Evolutionary conservation across 441 rosid species (phyloP).

Genomic region (Viola pubescens): DNA sequence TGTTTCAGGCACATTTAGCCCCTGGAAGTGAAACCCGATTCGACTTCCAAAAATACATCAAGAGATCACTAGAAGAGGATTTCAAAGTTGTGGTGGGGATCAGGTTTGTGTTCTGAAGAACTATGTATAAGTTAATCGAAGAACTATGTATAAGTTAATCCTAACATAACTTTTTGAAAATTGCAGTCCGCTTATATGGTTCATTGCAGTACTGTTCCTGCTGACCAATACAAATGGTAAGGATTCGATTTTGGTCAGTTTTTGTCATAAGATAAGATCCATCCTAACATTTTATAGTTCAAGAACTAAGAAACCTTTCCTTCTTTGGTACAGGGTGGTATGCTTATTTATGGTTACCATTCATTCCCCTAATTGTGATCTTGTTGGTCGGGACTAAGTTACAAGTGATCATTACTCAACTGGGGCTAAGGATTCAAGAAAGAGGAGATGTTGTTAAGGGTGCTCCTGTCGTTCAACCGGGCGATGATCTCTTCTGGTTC

Average conservation of each 20-base stretch:
- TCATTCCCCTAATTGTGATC: conserved; percentile 67
- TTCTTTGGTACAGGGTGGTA: conserved; percentile 45
- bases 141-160: neutral
- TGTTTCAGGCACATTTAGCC: conserved; percentile 78
- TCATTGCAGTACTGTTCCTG: conserved; percentile 56
- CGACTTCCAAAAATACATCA: conserved; percentile 76
- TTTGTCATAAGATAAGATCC: neutral
- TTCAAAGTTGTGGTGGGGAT: conserved; percentile 86
- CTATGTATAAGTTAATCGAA: neutral
- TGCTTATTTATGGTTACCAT: conserved; percentile 79
- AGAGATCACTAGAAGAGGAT: conserved; percentile 81
- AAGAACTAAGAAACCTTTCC: conserved; percentile 3
- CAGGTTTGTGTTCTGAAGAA: conserved; percentile 34
- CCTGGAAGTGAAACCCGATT: conserved; percentile 66
- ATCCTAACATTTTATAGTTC: neutral
- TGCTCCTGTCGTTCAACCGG: conserved; percentile 81
- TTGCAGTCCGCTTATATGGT: conserved; percentile 76
- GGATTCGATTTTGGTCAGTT: conserved; percentile 3
- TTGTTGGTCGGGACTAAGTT: conserved; percentile 73
- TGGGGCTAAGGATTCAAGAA: conserved; percentile 76
- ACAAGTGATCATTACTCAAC: conserved; percentile 71
- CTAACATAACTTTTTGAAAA: conserved; percentile 6
- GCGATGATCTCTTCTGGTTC: conserved; percentile 93
- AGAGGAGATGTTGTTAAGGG: conserved; percentile 90
- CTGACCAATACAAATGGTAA: conserved; percentile 73